Evolutionary conservation across 306 rosid species (phyloP), one percentile per base, ranked within the genome.

Genomic region (Rubus parviflorus): DNA sequence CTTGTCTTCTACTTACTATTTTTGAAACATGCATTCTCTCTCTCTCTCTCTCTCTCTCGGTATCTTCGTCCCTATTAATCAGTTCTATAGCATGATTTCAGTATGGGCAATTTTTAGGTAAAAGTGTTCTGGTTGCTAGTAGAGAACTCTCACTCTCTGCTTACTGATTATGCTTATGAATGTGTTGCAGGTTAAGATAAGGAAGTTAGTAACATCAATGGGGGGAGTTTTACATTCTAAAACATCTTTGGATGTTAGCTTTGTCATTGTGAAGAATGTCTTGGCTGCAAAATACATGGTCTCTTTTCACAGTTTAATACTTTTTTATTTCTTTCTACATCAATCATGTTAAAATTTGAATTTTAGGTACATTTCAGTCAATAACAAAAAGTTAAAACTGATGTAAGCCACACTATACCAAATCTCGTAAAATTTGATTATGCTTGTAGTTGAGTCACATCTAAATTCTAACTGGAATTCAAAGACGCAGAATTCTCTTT

Each of bases 241-340:
- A 85, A 76, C 91, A 75, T 90, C 89, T 52, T 76, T 75, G 75
- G 97, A 90, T 85, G 84, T 95, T 78, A 89, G 86, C 87, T 92
- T 92, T 80, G 93, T 95, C 67, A 80, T 95, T 49, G 97, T 84
- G 77, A 95, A 92, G 83, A 92, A 83, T 85, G 98, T 92, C 74
- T 85, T 90, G 86, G 97, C 98, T 75, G 90, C 90, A 25, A 95
- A 95, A 81, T 95, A 95, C 91, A 90, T 92, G 97, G 98, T 54
- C 16, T 46, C 56, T 47, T 60, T 48, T 16, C n/a, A 72, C 68
- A 30, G 17, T 60, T 13, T 8, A 49, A 3, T 19, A 54, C 6
- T 10, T 9, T 37, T 35, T 71, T 5, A 51, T 51, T 70, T 52
- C 42, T 51, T 70, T 35, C 30, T 49, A 7, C 30, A 19, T 37